Base-by-base conservation (phyloP, 2,329 filamentous ascomycete species). In the Lecanicillium sp. region DNA sequence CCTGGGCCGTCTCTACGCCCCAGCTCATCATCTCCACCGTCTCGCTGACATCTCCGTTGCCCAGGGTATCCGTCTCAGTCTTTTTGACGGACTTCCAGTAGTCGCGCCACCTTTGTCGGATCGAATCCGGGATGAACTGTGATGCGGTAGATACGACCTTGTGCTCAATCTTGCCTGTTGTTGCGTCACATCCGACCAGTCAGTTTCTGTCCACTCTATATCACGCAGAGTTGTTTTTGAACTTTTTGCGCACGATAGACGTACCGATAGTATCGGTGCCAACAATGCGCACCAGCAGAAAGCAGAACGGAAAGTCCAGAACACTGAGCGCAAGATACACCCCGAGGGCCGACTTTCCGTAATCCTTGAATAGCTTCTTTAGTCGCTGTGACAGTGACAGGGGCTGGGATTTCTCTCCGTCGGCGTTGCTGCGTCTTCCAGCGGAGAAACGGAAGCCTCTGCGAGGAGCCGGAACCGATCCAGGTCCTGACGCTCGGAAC, bases 221-320 rank as follows among this genome's bases (percentile, higher is more conserved):
- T n/a, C 29, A n/a, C 15, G 26, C 21, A 37, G 12, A n/a, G 12
- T 26, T 51, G 29, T 41, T 12, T 35, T 21, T 51, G 14, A 53
- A 43, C 45, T 44, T 43, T 24, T 29, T 7, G 26, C 7, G 26
- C 12, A 7, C 26, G 7, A 12, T 7, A 42, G 38, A 52, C 71
- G 71, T 67, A 75, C 89, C 90, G 59, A 98, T 93, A 48, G 79
- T 79, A 21, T 98, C 93, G 0, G 87, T 87, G 14, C 93, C 93
- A 2, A 95, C 77, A 44, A 83, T 71, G 49, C 84, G 79, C 39
- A 98, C 93, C 9, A 93, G 81, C 47, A 95, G 68, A 70, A 95
- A 98, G 69, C 91, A 97, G 63, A 97, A 87, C 0, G 93, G 93
- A 55, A 97, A 95, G 68, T 98, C 93, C 44, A 95, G 70, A 30